These are phyloP conservation scores for Penicillium sp. DNA, from an alignment of 2,329 filamentous ascomycete species.

Conservation along the genomic window DNA sequence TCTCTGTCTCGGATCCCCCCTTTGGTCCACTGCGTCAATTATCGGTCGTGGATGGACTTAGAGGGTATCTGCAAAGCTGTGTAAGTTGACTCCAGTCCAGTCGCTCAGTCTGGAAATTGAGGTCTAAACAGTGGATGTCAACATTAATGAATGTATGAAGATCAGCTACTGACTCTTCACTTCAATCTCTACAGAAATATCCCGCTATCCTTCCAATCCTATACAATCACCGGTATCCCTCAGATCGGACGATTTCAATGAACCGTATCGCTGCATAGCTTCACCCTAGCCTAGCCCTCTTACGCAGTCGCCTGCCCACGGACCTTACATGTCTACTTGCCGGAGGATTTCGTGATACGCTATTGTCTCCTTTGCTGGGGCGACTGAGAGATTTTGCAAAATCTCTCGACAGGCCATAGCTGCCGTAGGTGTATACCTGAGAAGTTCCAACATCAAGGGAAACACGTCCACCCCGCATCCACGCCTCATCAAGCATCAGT, in stretches of 20 bases:
- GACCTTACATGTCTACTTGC: background rate
- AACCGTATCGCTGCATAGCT: background rate
- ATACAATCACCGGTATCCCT: background rate
- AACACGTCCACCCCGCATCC: background rate
- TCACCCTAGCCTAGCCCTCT: background rate
- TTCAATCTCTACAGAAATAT: conserved; percentile 9
- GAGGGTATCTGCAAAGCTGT: conserved; percentile 23
- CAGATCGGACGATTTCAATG: conserved; percentile 1
- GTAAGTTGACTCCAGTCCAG: conserved; percentile 20
- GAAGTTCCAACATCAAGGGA: background rate
- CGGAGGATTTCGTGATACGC: background rate
- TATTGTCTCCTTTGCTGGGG: too few species aligned
- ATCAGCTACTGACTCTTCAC: conserved; percentile 5
- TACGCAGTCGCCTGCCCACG: background rate
- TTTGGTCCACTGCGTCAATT: conserved; percentile 13
- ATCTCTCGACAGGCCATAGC: background rate
- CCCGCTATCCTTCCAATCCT: background rate
- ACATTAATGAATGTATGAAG: background rate
- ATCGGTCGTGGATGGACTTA: conserved; percentile 14
- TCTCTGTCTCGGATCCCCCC: conserved; percentile 21
- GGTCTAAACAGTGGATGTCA: conserved; percentile 7
- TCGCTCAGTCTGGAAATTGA: conserved; percentile 1
- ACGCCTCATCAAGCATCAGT: background rate
- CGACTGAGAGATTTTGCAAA: background rate
- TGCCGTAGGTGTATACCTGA: background rate